Conservation (phyloP, 176 grass and related monocot species). For the Eremochloa ophiuroides region DNA sequence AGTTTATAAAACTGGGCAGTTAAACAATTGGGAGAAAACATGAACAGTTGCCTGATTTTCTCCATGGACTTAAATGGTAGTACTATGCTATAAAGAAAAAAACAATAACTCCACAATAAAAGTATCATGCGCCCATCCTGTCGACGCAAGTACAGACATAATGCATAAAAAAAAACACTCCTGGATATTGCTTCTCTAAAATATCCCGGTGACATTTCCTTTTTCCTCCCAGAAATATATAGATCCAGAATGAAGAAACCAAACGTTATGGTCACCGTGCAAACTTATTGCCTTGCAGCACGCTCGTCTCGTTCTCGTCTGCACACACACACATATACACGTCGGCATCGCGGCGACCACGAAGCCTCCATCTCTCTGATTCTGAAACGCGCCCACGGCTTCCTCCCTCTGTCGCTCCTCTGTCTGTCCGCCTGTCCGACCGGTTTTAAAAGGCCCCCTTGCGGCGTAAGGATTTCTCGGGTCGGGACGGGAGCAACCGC, state of each 20-base stretch:
- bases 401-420: neutral
- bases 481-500: neutral
- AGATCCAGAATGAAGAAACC: neutral
- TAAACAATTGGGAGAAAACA: neutral
- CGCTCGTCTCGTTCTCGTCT: too few relatives aligned
- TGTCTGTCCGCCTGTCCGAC: neutral
- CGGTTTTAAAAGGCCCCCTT: conserved; percentile 23
- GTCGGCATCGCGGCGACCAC: neutral
- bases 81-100: too few relatives aligned
- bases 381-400: conserved; percentile 5
- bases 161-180: neutral
- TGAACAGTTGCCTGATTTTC: neutral
- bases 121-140: neutral
- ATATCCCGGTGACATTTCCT: neutral
- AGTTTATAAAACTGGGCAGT: too few relatives aligned
- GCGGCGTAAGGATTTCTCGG: neutral
- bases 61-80: neutral
- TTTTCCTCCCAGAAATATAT: neutral
- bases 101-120: neutral
- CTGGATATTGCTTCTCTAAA: neutral
- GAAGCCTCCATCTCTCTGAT: neutral
- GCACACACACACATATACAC: neutral
- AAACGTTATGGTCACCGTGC: neutral
- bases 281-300: neutral
- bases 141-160: neutral